Conservation (phyloP, 2,329 filamentous ascomycete genomes). For the Thelonectria discophora region DNA sequence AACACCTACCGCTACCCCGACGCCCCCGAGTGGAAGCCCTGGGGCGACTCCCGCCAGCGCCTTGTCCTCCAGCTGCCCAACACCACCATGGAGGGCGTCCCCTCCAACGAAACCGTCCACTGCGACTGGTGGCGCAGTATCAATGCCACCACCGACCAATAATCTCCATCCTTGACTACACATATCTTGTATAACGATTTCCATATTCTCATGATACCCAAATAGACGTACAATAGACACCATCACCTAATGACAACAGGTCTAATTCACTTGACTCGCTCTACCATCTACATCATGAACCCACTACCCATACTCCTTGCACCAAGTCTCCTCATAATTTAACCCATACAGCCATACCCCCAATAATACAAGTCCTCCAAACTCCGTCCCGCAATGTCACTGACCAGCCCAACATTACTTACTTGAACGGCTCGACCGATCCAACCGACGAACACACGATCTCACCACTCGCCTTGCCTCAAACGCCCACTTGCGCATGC, state of each 20-base stretch:
- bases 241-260: background rate
- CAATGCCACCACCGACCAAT: slow-evolving; percentile 43
- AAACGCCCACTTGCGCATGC: slow-evolving; percentile 48
- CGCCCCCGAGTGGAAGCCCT: slow-evolving; percentile 54
- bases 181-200: slow-evolving; percentile 8
- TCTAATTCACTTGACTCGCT: slow-evolving; percentile 18
- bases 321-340: background rate
- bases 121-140: slow-evolving; percentile 55
- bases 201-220: slow-evolving; percentile 32
- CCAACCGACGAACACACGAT: slow-evolving; percentile 45
- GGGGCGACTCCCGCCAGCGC: slow-evolving; percentile 46
- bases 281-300: slow-evolving; percentile 15
- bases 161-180: slow-evolving; percentile 8
- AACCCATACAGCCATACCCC: background rate
- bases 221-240: slow-evolving; percentile 3
- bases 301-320: slow-evolving; percentile 11
- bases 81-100: slow-evolving; percentile 51
- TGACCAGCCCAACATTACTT: slow-evolving; percentile 15
- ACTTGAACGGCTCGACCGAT: slow-evolving; percentile 41
- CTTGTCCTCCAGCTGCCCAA: slow-evolving; percentile 52
- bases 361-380: background rate
- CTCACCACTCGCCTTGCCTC: slow-evolving; percentile 47
- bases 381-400: slow-evolving; percentile 7
- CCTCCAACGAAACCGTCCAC: slow-evolving; percentile 46
- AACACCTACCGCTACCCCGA: slow-evolving; percentile 47